These are phyloP conservation scores for Harrya chromipes DNA, from an alignment of 768 basidiomycete species.

Conservation along the genomic window DNA sequence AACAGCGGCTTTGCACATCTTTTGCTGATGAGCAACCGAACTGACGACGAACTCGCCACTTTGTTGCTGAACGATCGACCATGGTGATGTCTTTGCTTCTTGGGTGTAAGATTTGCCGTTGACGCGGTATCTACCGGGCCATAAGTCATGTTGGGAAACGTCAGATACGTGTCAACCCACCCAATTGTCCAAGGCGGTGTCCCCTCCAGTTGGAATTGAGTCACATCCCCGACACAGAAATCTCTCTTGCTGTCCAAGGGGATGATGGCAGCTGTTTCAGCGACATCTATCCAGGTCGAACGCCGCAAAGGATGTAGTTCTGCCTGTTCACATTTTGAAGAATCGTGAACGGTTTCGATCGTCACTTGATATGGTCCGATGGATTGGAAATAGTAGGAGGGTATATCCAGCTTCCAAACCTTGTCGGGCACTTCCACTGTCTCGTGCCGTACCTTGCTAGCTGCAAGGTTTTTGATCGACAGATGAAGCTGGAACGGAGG, in stretches of 20 bases:
- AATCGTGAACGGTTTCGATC: slow-evolving; percentile 77
- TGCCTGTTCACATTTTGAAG: slow-evolving; percentile 77
- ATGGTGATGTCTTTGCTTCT: slow-evolving; percentile 75
- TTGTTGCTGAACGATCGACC: slow-evolving; percentile 79
- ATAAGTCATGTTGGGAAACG: slow-evolving; percentile 2
- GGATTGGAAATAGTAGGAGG: slow-evolving; percentile 68
- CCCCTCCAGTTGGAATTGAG: slow-evolving; percentile 93
- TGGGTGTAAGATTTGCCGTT: slow-evolving; percentile 72
- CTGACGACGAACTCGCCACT: slow-evolving; percentile 82
- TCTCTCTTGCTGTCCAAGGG: slow-evolving; percentile 77
- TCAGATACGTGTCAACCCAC: slow-evolving; percentile 38
- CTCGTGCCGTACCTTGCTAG: slow-evolving; percentile 59
- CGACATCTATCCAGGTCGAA: slow-evolving; percentile 87
- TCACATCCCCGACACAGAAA: slow-evolving; percentile 85
- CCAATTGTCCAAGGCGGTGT: slow-evolving; percentile 90
- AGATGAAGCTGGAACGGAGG: slow-evolving; percentile 83
- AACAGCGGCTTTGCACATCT: slow-evolving; percentile 83
- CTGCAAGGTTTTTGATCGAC: slow-evolving; percentile 71
- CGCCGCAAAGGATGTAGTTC: slow-evolving; percentile 56
- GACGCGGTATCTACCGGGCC: slow-evolving; percentile 63
- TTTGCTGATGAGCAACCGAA: slow-evolving; percentile 89
- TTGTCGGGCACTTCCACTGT: slow-evolving; percentile 48
- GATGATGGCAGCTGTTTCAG: slow-evolving; percentile 91
- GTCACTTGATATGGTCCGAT: slow-evolving; percentile 79
- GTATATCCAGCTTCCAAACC: slow-evolving; percentile 71